Percentiles rank a stretch among this genome's conserved stretches.
Evolutionary conservation across 2,329 filamentous ascomycete genomes (phyloP).

Genomic region (Fusarium chlamydosporum): DNA sequence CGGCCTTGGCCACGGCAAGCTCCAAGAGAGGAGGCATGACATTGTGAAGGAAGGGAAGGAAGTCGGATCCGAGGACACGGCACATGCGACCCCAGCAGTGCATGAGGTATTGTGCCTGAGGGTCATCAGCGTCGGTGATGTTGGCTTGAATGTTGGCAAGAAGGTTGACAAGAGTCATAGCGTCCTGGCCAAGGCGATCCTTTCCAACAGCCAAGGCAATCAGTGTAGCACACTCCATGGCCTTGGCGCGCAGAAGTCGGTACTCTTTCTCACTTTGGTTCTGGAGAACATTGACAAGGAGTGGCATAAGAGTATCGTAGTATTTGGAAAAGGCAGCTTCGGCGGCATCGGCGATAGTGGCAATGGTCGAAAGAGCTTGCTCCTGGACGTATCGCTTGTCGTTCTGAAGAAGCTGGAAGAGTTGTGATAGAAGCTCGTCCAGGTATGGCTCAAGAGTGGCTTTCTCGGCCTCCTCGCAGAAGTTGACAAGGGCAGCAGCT

Average conservation of each 20-base stretch:
- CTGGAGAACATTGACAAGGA: constrained; percentile 89
- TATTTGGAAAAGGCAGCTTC: constrained; percentile 96
- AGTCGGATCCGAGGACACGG: constrained; percentile 89
- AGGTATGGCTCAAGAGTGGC: constrained; percentile 92
- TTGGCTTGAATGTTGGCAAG: constrained; percentile 87
- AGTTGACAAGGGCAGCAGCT: constrained; percentile 97
- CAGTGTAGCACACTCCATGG: constrained; percentile 98
- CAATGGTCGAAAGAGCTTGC: constrained; percentile 96
- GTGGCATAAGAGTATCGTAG: constrained; percentile 95
- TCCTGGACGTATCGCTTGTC: constrained; percentile 97
- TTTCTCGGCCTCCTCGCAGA: constrained; percentile 98
- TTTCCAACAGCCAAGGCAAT: constrained; percentile 96
- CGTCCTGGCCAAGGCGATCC: constrained; percentile 89
- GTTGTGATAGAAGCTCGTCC: constrained; percentile 84
- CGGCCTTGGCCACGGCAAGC: constrained; percentile 93
- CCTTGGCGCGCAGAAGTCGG: constrained; percentile 91
- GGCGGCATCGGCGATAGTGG: constrained; percentile 97
- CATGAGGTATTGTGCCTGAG: constrained; percentile 95
- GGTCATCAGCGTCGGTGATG: constrained; percentile 92
- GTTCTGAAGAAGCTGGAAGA: constrained; percentile 90
- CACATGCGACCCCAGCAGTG: constrained; percentile 99
- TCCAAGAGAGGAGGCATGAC: constrained; percentile 96
- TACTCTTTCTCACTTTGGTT: constrained; percentile 95
- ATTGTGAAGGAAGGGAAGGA: constrained; percentile 89
- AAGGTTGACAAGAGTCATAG: constrained; percentile 87